phyloP scores from a whole-genome alignment of 306 rosid species.

The Trichosanthes truncata region DNA sequence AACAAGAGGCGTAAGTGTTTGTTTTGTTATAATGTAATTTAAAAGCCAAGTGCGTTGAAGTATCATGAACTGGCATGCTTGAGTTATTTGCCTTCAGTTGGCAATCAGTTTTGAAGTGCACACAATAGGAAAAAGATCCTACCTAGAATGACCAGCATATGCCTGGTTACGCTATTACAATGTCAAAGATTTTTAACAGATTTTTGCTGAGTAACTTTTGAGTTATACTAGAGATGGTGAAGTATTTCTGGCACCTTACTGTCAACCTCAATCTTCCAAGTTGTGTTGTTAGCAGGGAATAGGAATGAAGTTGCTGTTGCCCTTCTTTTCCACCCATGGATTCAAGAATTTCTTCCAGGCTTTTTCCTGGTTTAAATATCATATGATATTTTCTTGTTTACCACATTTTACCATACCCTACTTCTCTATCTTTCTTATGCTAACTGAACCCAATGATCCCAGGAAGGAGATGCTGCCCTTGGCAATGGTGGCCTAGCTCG shows the following conservation, averaged over 20 bases:
- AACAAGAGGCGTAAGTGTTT: background rate
- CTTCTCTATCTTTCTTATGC: background rate
- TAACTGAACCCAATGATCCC: constrained; percentile 11
- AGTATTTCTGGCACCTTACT: background rate
- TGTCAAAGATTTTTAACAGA: background rate
- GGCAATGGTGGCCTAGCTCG: constrained; percentile 82
- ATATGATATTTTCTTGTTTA: background rate
- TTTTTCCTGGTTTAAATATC: background rate
- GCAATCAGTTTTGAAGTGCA: background rate
- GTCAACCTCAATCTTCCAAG: background rate
- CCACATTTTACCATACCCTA: background rate
- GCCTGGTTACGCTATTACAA: background rate
- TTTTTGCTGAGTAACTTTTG: background rate
- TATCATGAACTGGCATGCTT: background rate
- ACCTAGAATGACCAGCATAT: background rate
- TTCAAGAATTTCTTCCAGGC: background rate
- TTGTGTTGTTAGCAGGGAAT: background rate
- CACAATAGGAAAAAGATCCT: background rate
- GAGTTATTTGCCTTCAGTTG: background rate
- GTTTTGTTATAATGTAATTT: background rate
- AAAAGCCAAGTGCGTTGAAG: background rate
- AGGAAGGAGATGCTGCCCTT: constrained; percentile 80
- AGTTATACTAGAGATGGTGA: background rate
- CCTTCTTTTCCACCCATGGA: background rate
- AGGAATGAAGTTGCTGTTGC: background rate